Base-by-base conservation (phyloP, 2,329 filamentous ascomycete species). In the Fonsecaea pedrosoi region DNA sequence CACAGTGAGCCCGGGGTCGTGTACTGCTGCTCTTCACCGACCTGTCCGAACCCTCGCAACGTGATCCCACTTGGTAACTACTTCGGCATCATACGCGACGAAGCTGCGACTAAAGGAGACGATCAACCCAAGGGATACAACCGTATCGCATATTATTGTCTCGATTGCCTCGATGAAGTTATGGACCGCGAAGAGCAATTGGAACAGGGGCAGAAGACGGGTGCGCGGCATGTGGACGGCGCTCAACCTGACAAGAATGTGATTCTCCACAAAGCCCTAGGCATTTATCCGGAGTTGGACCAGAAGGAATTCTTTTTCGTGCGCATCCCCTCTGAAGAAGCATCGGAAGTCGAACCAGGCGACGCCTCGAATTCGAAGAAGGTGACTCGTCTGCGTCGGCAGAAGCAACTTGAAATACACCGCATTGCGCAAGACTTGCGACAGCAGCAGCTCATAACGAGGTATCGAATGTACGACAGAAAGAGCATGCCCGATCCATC, bases 361-460 rank as follows among this genome's bases (percentile, higher is more conserved):
- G 37, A 40, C 21, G 64, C 48, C 9, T 69, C 64, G 13, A 69
- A 64, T 21, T 61, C 60, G 12, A 54, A 25, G n/a, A 62, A 50
- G 48, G 64, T 37, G 6, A 48, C 59, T 30, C 63, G 55, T 13
- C 42, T 57, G 21, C 67, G 67, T 12, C 67, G 67, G 10, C 60
- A 69, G n/a, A 69, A 66, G 40, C 66, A 69, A 38, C 65, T 63
- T 35, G 66, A 69, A 30, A 66, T 66, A 30, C 38, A 59, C 32
- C 48, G 59, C 10, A 66, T 65, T 35, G n/a, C 50, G 13, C 2
- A 62, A 32, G 30, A 53, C 21, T 37, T 65, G 13, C 32, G 53
- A 48, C 12, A 45, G 30, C 50, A 30, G 25, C 45, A 10, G 3
- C 12, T 50, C 18, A 50, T 9, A 13, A 8, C 8, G 18, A 3